phyloP scores from a whole-genome alignment of 768 basidiomycete species.

The Cubamyces sp. region DNA sequence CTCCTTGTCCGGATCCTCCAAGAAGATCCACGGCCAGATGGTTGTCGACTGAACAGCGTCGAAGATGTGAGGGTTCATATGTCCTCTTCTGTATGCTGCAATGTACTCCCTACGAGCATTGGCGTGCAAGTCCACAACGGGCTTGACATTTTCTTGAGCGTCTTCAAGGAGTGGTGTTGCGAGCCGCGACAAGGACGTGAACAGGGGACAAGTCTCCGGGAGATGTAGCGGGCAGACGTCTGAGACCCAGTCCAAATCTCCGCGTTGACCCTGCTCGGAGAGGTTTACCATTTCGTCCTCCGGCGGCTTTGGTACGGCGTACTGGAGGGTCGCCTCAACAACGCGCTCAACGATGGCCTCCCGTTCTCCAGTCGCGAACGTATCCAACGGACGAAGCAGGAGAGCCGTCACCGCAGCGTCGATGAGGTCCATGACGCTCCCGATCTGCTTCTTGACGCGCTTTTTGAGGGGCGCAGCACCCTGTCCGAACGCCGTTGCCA shows the following conservation, averaged over 20 bases:
- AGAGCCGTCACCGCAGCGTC: slow-evolving; percentile 66
- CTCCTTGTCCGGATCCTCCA: slow-evolving; percentile 79
- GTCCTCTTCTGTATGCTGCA: slow-evolving; percentile 63
- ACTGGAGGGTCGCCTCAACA: slow-evolving; percentile 76
- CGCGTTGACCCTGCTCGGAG: neutral
- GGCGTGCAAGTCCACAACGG: slow-evolving; percentile 3
- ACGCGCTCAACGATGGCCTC: slow-evolving; percentile 68
- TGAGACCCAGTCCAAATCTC: slow-evolving; percentile 50
- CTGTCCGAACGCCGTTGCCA: slow-evolving; percentile 48
- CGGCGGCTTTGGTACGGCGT: slow-evolving; percentile 68
- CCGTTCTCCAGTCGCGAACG: slow-evolving; percentile 62
- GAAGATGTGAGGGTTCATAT: slow-evolving; percentile 57
- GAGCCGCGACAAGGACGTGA: slow-evolving; percentile 49
- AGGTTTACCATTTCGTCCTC: slow-evolving; percentile 30
- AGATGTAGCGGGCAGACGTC: slow-evolving; percentile 66
- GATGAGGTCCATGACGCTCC: slow-evolving; percentile 79
- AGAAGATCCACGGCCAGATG: slow-evolving; percentile 72
- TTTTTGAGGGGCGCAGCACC: slow-evolving; percentile 22
- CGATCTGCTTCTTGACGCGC: slow-evolving; percentile 57
- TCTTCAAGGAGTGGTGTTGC: neutral
- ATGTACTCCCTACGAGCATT: slow-evolving; percentile 57
- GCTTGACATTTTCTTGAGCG: neutral
- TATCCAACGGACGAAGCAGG: slow-evolving; percentile 50
- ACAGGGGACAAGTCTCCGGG: slow-evolving; percentile 57
- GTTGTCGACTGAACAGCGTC: slow-evolving; percentile 66